A percentile compares a stretch with the other conserved stretches of the same genome.
phyloP scores from a whole-genome alignment of 371 early-diverging fungal genomes.

The Smittium culicis region DNA sequence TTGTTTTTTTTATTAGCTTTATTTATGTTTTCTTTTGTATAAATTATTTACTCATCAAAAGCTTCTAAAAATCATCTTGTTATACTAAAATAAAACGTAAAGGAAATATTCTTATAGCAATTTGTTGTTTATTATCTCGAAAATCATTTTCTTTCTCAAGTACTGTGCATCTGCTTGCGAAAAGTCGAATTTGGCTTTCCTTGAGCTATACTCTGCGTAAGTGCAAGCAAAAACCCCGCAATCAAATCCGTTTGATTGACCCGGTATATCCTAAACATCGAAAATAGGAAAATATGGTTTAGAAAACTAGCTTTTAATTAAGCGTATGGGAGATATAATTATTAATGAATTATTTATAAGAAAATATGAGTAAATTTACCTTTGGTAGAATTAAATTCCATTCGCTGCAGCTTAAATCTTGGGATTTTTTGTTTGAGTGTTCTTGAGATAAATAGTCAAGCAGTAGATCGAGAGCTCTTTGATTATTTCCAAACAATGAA shows the following conservation, averaged over 20 bases:
- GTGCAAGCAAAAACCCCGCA: constrained; percentile 95
- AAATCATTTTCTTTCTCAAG: constrained; percentile 54
- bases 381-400: constrained; percentile 58
- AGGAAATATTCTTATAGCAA: constrained; percentile 11
- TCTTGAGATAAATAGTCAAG: constrained; percentile 57
- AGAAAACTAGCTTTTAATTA: no score
- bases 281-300: no score
- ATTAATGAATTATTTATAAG: no score
- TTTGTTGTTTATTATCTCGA: constrained; percentile 47
- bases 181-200: constrained; percentile 50
- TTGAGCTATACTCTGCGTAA: constrained; percentile 63
- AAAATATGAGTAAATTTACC: constrained; percentile 15
- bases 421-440: constrained; percentile 42
- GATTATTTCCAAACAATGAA: constrained; percentile 54
- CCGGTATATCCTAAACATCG: constrained; percentile 46
- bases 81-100: neutral
- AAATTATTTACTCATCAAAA: neutral
- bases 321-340: no score
- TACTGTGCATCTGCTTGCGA: constrained; percentile 54
- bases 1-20: neutral
- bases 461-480: constrained; percentile 36
- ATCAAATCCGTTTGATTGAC: constrained; percentile 81
- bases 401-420: constrained; percentile 39
- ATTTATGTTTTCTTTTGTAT: neutral
- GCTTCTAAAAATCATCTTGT: neutral